Percentiles rank a stretch among this genome's conserved stretches.
phyloP scores from a whole-genome alignment of 1,284 basidiomycete genomes.

The Irpex sp. region DNA sequence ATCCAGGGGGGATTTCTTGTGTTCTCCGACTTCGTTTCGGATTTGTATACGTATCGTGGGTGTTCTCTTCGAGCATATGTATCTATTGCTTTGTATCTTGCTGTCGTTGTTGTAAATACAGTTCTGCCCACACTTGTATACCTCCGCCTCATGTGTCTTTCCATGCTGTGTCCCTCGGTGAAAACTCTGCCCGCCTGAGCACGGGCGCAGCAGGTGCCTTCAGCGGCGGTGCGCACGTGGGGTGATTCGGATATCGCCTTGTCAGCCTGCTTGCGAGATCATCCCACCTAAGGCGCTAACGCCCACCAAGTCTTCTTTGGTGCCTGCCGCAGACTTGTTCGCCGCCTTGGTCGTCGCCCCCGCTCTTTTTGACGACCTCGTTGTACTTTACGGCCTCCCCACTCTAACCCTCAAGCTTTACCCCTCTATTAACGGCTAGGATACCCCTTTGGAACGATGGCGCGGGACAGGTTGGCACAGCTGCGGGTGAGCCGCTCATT shows the following conservation, averaged over 20 bases:
- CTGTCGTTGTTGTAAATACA: slow-evolving; percentile 2
- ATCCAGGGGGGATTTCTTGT: not conserved
- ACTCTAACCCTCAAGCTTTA: slow-evolving; percentile 6
- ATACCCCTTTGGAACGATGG: slow-evolving; percentile 29
- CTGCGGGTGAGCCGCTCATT: slow-evolving; percentile 31
- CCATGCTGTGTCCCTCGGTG: not conserved
- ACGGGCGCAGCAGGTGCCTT: not conserved
- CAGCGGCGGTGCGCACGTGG: not conserved
- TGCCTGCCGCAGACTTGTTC: not conserved
- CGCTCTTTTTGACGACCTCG: slow-evolving; percentile 1
- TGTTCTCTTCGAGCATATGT: not conserved
- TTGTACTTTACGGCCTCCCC: not conserved
- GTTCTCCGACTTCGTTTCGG: not conserved
- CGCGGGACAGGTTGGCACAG: slow-evolving; percentile 37
- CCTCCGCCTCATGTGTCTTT: not conserved
- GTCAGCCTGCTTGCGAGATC: not conserved
- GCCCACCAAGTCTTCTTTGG: not conserved
- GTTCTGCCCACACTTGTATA: not conserved
- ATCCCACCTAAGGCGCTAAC: not conserved
- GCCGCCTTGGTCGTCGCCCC: slow-evolving; percentile 7
- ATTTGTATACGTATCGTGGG: not conserved
- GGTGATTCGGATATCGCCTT: not conserved
- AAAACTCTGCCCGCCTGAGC: not conserved
- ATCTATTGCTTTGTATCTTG: slow-evolving; percentile 3
- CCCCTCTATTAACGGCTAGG: slow-evolving; percentile 10